Conservation (phyloP, 2,329 filamentous ascomycete species). For the Cryphonectria nitschkei region DNA sequence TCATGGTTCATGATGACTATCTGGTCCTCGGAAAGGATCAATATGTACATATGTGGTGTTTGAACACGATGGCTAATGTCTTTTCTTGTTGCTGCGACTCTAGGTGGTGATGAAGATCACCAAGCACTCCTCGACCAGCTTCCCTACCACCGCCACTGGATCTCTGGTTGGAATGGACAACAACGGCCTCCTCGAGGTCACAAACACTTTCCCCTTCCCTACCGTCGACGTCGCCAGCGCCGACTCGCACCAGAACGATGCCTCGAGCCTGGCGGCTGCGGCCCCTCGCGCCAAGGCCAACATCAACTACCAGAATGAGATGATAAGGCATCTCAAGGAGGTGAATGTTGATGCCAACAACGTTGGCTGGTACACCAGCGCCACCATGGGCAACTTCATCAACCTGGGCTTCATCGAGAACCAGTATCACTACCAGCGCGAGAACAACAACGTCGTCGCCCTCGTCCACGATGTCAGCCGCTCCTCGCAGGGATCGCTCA, state of each 20-base stretch:
- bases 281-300: conserved; percentile 93
- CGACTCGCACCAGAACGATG: conserved; percentile 75
- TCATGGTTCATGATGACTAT: conserved; percentile 29
- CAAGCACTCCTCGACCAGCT: conserved; percentile 87
- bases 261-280: conserved; percentile 77
- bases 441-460: conserved; percentile 85
- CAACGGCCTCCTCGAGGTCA: conserved; percentile 80
- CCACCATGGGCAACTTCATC: conserved; percentile 98
- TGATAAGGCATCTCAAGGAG: conserved; percentile 95
- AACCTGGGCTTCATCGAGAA: conserved; percentile 96
- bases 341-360: conserved; percentile 99
- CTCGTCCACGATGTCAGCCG: conserved; percentile 95
- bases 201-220: conserved; percentile 94
- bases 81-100: not conserved
- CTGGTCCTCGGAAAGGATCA: not conserved
- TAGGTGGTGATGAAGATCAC: conserved; percentile 98
- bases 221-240: conserved; percentile 71
- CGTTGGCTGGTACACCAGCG: conserved; percentile 97
- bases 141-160: conserved; percentile 88
- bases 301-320: conserved; percentile 86
- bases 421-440: conserved; percentile 95
- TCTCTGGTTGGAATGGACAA: conserved; percentile 93
- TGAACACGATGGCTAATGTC: conserved; percentile 17
- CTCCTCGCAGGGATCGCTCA: conserved; percentile 88
- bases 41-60: not conserved